These are phyloP conservation scores for Skeletonema marinoi DNA, from an alignment of 108 stramenopile species.

Conservation along the genomic window DNA sequence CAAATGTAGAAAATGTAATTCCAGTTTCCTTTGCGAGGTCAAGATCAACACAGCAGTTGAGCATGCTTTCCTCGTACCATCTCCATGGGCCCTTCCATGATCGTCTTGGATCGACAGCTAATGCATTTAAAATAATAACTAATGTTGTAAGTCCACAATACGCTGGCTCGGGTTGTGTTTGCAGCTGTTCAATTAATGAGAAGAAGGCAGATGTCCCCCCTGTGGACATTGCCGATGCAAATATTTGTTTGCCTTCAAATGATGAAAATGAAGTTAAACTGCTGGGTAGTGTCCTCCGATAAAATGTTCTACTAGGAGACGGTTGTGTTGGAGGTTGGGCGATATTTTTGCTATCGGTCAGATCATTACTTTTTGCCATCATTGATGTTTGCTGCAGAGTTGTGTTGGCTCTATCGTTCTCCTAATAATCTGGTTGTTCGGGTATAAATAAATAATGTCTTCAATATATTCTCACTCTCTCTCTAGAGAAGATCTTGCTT, in stretches of 20 bases:
- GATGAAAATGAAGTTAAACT: slow-evolving; percentile 74
- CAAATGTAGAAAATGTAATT: slow-evolving; percentile 76
- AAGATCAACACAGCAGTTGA: slow-evolving; percentile 86
- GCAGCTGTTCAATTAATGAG: slow-evolving; percentile 72
- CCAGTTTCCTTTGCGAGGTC: slow-evolving; percentile 71
- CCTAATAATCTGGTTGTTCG: no score
- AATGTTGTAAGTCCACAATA: slow-evolving; percentile 94
- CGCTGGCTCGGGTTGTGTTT: slow-evolving; percentile 91
- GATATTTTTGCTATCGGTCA: background rate
- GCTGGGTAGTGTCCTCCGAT: slow-evolving; percentile 58
- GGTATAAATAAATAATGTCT: no score
- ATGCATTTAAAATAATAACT: slow-evolving; percentile 93
- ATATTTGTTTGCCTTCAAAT: slow-evolving; percentile 55
- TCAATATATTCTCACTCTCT: no score
- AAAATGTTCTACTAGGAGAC: slow-evolving; percentile 46
- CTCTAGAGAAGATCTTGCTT: no score
- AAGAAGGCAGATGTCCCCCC: slow-evolving; percentile 62
- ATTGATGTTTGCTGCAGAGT: no score
- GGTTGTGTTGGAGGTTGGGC: background rate
- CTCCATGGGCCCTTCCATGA: slow-evolving; percentile 97
- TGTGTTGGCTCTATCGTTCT: no score
- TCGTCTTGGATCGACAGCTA: slow-evolving; percentile 89
- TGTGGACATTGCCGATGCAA: slow-evolving; percentile 37
- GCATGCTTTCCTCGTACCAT: slow-evolving; percentile 92
- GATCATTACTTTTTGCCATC: background rate